Percentiles rank a stretch among this genome's conserved stretches.
Evolutionary conservation across 1,284 basidiomycete species (phyloP).

Genomic region (Microbotryomycetes sp.): DNA sequence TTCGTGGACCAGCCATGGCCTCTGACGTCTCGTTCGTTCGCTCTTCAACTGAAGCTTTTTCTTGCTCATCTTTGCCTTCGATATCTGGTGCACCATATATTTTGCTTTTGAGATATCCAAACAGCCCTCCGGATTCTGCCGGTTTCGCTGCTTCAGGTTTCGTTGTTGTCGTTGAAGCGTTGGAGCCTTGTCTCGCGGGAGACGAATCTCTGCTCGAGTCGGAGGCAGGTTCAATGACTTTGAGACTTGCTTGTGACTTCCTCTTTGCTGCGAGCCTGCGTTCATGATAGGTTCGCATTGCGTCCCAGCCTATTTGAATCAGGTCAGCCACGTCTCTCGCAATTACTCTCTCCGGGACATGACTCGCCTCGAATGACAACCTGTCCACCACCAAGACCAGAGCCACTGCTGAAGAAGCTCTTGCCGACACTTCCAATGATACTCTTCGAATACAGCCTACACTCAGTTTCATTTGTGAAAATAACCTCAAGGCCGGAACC

Average conservation of each 20-base stretch:
- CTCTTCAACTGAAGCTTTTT: conserved; percentile 5
- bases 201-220: conserved; percentile 1
- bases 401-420: conserved; percentile 12
- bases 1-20: conserved; percentile 24
- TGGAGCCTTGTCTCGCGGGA: conserved; percentile 2
- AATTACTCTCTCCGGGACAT: no score
- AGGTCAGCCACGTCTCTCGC: neutral
- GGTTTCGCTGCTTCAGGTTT: neutral
- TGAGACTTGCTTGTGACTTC: neutral
- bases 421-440: conserved; percentile 20
- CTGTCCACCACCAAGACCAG: conserved; percentile 22
- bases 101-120: conserved; percentile 16
- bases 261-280: neutral
- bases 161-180: conserved; percentile 5
- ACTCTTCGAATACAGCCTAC: conserved; percentile 35
- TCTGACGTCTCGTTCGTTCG: conserved; percentile 26
- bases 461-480: conserved; percentile 34
- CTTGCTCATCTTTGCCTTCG: conserved; percentile 5
- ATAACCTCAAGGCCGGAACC: conserved; percentile 41
- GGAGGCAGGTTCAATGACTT: neutral
- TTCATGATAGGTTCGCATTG: conserved; percentile 16
- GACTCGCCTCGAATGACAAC: conserved; percentile 20
- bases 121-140: conserved; percentile 6
- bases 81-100: conserved; percentile 17
- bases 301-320: conserved; percentile 27